Base-by-base conservation (phyloP, 768 basidiomycete genomes). In the Suillus subluteus region DNA sequence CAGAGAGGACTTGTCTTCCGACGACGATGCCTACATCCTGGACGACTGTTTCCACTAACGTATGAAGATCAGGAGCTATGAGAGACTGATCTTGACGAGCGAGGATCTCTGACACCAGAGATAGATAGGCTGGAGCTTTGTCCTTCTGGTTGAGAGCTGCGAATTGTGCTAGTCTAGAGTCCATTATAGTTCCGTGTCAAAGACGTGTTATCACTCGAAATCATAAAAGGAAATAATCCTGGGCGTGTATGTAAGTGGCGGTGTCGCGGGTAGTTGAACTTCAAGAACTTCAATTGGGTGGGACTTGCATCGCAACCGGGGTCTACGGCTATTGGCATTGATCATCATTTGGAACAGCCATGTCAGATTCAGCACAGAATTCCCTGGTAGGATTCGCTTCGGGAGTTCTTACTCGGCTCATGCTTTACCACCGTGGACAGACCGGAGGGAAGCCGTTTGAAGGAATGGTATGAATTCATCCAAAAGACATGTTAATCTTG, bases 1-100 rank as follows among this genome's bases (percentile, higher is more conserved):
- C 94, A 18, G 91, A 88, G 23, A 98, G 82, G 37, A 96, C 90
- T 72, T 95, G 91, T 71, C 96, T 86, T 32, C 92, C 94, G 40
- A 96, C 91, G 62, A 98, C 95, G 70, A 95, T 87, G 56, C 93
- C 91, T 61, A 90, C 87, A 67, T 81, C 83, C 70, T 95, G 94
- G 67, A 94, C 88, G 68, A 93, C 91, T 70, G 89, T 86, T 72
- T 94, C 88, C 66, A 96, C 88, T 68, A 96, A 84, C 7, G 83
- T 74, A 69, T 90, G 91, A 30, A 96, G 78, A 76, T 92, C 89
- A 43, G 75, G 71, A 23, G 82, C 77, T 52, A 90, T 76, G 11
- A 78, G 72, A 16, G 82, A 66, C 26, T 79, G 79, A 70, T 86
- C 81, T 63, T 83, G 70, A 58, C 84, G 81, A 9, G 88, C 75